phyloP scores from a whole-genome alignment of 345 rosid genomes.

The Lumnitzera littorea region DNA sequence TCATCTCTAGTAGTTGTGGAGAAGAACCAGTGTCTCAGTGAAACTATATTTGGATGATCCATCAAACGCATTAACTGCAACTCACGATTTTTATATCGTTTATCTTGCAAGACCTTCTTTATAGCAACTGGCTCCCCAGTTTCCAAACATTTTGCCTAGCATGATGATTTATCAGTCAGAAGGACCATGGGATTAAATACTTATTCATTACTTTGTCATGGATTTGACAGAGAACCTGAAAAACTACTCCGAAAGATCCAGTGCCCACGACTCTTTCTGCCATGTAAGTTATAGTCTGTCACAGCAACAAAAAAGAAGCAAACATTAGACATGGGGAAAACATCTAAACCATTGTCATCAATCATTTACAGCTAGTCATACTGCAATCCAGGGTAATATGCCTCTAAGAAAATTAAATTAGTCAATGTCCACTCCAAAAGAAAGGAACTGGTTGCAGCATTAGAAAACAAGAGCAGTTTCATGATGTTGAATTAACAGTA shows the following conservation, averaged over 20 bases:
- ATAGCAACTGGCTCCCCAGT: conserved; percentile 55
- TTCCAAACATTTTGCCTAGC: conserved; percentile 52
- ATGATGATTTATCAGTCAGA: conserved; percentile 4
- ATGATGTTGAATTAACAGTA: no score
- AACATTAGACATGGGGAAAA: no score
- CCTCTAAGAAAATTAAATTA: no score
- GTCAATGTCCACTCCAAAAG: no score
- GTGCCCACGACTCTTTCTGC: conserved; percentile 82
- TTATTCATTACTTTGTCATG: background rate
- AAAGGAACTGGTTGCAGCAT: no score
- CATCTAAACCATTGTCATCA: no score
- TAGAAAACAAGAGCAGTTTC: no score
- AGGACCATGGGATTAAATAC: background rate
- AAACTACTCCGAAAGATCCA: conserved; percentile 86
- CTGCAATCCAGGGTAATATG: no score
- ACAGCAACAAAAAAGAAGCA: background rate
- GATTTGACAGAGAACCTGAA: conserved; percentile 42
- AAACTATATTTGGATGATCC: conserved; percentile 54
- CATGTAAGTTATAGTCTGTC: conserved; percentile 82
- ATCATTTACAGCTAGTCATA: no score
- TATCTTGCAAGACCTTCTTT: conserved; percentile 53
- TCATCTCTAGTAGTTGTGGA: conserved; percentile 53
- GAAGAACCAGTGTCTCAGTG: conserved; percentile 52
- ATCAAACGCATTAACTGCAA: conserved; percentile 54
- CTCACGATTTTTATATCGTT: conserved; percentile 56